Conservation (phyloP, 768 basidiomycete species). For the Mycena haematopus region DNA sequence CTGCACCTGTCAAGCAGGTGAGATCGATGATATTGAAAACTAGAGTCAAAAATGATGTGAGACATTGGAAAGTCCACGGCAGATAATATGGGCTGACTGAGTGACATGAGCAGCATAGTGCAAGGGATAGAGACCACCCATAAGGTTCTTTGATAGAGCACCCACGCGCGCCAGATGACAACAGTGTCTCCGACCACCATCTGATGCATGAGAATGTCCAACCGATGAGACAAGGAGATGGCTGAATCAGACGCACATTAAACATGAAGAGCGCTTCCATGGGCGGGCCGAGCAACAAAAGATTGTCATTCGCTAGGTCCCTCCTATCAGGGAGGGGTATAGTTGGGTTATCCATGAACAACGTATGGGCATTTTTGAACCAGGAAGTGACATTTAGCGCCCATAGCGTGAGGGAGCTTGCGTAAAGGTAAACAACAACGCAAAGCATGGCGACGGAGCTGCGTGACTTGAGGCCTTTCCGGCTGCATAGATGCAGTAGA, state of each 20-base stretch:
- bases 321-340: background rate
- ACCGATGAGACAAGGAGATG: background rate
- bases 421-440: slow-evolving; percentile 20
- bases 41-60: background rate
- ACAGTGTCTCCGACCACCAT: slow-evolving; percentile 26
- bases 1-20: slow-evolving; percentile 17
- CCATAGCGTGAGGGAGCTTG: slow-evolving; percentile 17
- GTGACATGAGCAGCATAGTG: slow-evolving; percentile 18
- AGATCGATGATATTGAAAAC: slow-evolving; percentile 24
- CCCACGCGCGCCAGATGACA: slow-evolving; percentile 26
- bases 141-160: slow-evolving; percentile 6
- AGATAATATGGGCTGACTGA: slow-evolving; percentile 3
- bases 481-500: background rate
- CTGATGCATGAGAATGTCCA: background rate
- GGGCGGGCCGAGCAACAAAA: background rate
- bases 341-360: slow-evolving; percentile 4
- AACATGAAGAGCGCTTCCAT: slow-evolving; percentile 25
- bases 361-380: slow-evolving; percentile 4
- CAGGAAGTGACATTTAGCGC: slow-evolving; percentile 13
- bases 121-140: slow-evolving; percentile 16
- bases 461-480: slow-evolving; percentile 11
- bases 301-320: background rate
- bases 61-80: background rate
- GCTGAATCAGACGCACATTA: slow-evolving; percentile 5
- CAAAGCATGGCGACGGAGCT: slow-evolving; percentile 15